These are phyloP conservation scores for Myrica gale DNA, from an alignment of 306 rosid genomes.

Conservation along the genomic window DNA sequence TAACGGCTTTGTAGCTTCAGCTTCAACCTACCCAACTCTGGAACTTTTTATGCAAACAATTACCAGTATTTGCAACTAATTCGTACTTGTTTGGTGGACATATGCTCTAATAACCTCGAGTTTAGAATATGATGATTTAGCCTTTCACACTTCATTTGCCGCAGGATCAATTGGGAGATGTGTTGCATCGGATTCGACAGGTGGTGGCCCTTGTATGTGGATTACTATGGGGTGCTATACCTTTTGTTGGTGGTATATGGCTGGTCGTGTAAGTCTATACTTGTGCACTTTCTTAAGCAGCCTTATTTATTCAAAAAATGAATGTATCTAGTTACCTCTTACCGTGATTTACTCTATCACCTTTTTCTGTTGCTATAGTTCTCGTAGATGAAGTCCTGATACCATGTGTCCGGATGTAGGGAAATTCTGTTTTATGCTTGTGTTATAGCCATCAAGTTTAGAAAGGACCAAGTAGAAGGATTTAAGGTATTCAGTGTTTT, in stretches of 20 bases:
- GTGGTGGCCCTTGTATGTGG: constrained; percentile 68
- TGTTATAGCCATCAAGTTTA: not conserved
- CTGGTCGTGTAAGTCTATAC: constrained; percentile 70
- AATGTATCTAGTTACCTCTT: not conserved
- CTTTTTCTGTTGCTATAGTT: not conserved
- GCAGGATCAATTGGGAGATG: constrained; percentile 97
- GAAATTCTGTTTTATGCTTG: not conserved
- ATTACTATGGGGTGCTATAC: constrained; percentile 83
- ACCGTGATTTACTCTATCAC: not conserved
- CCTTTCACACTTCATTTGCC: not conserved
- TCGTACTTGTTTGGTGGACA: constrained; percentile 2
- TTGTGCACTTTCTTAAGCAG: not conserved
- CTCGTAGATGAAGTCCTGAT: constrained; percentile 3
- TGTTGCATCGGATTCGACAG: constrained; percentile 98
- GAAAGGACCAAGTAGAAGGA: not conserved
- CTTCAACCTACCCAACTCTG: no score
- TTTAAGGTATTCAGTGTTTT: not conserved
- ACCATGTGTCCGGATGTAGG: not conserved
- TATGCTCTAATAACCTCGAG: not conserved
- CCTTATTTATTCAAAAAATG: constrained; percentile 5
- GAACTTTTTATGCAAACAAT: not conserved
- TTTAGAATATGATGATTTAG: constrained; percentile 1
- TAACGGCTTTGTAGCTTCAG: not conserved
- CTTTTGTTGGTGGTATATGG: constrained; percentile 95
- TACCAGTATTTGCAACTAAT: not conserved